phyloP scores from a whole-genome alignment of 768 basidiomycete genomes.

The Tephrocybe sp. region DNA sequence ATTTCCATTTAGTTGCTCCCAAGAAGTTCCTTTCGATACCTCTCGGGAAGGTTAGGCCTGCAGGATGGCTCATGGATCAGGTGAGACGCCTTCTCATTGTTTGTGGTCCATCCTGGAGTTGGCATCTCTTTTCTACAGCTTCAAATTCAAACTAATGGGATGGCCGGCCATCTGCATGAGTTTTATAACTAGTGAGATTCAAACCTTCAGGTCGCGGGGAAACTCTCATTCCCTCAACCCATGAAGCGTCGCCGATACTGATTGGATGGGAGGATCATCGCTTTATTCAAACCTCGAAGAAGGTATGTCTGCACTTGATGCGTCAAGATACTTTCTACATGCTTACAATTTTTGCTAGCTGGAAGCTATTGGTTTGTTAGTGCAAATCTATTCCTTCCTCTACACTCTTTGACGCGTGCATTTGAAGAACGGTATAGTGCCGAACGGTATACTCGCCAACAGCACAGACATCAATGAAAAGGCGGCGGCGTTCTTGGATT shows the following conservation, averaged over 20 bases:
- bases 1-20: constrained; percentile 31
- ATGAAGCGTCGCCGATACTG: constrained; percentile 36
- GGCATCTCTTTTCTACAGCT: constrained; percentile 23
- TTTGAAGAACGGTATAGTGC: constrained; percentile 49
- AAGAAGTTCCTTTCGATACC: constrained; percentile 39
- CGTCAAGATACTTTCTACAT: background rate
- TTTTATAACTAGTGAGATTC: constrained; percentile 21
- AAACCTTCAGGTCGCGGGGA: background rate
- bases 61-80: constrained; percentile 43
- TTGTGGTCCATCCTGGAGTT: background rate
- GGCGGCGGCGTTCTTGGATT: constrained; percentile 45
- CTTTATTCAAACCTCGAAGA: constrained; percentile 41
- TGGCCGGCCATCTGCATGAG: constrained; percentile 42
- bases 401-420: background rate
- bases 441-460: constrained; percentile 46
- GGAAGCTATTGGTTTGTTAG: constrained; percentile 60
- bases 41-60: constrained; percentile 35
- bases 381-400: constrained; percentile 7
- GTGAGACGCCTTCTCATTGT: constrained; percentile 14
- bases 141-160: constrained; percentile 38
- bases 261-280: constrained; percentile 41
- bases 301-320: constrained; percentile 24
- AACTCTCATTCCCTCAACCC: background rate
- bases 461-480: constrained; percentile 42
- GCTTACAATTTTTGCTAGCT: constrained; percentile 25